These are phyloP conservation scores for Ceratocystis diversiconidia DNA, from an alignment of 2,329 filamentous ascomycete species.

Conservation along the genomic window DNA sequence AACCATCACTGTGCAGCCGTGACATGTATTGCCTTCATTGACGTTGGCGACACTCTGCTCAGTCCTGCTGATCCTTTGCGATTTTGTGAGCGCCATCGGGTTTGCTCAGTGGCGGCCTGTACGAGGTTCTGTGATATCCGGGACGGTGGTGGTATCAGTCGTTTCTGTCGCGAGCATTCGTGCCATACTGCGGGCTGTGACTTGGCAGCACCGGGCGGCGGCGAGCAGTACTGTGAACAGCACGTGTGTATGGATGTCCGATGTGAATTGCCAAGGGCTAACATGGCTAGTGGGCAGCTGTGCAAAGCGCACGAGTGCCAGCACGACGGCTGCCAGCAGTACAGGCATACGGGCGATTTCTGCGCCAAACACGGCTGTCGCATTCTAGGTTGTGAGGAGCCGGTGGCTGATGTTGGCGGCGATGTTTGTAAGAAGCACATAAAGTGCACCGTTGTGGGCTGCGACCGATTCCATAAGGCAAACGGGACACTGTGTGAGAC, in stretches of 20 bases:
- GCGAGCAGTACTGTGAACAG: slow-evolving; percentile 9
- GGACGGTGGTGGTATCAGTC: background rate
- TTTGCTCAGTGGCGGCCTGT: slow-evolving; percentile 19
- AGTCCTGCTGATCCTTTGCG: slow-evolving; percentile 17
- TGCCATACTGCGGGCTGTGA: slow-evolving; percentile 19
- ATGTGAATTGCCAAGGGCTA: slow-evolving; percentile 8
- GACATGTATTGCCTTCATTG: slow-evolving; percentile 19
- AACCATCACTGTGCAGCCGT: slow-evolving; percentile 20
- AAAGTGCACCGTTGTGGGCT: slow-evolving; percentile 1
- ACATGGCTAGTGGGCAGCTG: slow-evolving; percentile 5
- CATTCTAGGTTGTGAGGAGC: background rate
- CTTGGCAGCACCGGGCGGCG: slow-evolving; percentile 7
- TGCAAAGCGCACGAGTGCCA: slow-evolving; percentile 14
- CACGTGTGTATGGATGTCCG: slow-evolving; percentile 15
- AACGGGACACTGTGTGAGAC: background rate
- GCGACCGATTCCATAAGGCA: background rate
- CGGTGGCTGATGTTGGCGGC: background rate
- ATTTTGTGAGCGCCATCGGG: slow-evolving; percentile 22
- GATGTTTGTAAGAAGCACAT: slow-evolving; percentile 10
- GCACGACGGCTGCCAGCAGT: slow-evolving; percentile 7
- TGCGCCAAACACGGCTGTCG: slow-evolving; percentile 4
- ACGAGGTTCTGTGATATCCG: slow-evolving; percentile 17
- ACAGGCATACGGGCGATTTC: background rate
- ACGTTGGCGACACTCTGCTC: slow-evolving; percentile 16
- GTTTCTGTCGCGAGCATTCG: slow-evolving; percentile 19